phyloP scores from a whole-genome alignment of 2,329 filamentous ascomycete species.

The Podosphaera xanthii region DNA sequence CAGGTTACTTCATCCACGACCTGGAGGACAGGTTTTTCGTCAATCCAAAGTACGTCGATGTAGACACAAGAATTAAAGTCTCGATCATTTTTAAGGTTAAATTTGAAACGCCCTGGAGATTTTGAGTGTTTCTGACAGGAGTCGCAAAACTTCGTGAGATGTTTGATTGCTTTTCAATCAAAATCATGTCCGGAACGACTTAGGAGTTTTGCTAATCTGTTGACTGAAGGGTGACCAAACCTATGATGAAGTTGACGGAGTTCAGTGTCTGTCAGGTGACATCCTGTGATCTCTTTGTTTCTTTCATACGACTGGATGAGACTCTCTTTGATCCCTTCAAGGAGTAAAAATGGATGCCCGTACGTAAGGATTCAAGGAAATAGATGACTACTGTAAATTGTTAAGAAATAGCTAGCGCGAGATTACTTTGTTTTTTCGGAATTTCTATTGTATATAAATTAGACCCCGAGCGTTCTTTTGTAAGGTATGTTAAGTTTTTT shows the following conservation, averaged over 20 bases:
- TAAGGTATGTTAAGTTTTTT: too few relatives aligned
- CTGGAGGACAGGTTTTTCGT: conserved; percentile 2
- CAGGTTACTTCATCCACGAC: conserved; percentile 1
- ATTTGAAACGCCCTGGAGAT: neutral
- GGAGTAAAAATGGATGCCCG: neutral
- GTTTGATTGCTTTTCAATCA: neutral
- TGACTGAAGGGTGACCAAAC: neutral
- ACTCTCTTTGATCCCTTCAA: neutral
- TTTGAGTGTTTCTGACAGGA: neutral
- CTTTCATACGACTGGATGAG: neutral
- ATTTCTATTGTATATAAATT: too few relatives aligned
- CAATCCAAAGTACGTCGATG: conserved; percentile 3
- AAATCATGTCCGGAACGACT: neutral
- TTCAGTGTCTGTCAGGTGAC: neutral
- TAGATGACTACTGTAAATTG: too few relatives aligned
- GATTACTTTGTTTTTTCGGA: too few relatives aligned
- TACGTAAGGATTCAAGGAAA: too few relatives aligned
- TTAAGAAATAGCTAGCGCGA: too few relatives aligned
- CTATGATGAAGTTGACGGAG: neutral
- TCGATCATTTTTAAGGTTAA: neutral
- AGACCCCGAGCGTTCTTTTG: too few relatives aligned
- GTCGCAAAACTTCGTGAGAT: neutral
- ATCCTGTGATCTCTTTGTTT: neutral
- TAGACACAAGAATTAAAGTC: conserved; percentile 2
- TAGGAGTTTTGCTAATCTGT: neutral